Base-by-base conservation (phyloP, 129 eudicot genomes). In the Chrysanthemum makinoi region DNA sequence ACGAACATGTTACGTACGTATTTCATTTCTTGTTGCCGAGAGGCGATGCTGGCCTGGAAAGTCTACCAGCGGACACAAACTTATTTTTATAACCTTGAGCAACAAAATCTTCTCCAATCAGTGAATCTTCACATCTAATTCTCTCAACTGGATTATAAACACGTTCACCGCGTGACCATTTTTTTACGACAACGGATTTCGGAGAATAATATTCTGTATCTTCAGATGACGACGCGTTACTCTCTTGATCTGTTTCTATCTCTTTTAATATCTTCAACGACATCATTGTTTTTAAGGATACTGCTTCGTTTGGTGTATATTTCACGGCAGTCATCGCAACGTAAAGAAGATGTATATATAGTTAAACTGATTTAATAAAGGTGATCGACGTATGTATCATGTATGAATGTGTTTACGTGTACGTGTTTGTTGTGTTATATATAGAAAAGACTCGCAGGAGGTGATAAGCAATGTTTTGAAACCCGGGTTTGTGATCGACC, bases 1-100 rank as follows among this genome's bases (percentile, higher is more conserved):
- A 70, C 72, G 39, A 52, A 82, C 76, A 63, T 51, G 18, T 22
- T n/a, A n/a, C n/a, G n/a, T 43, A 5, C 7, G 9, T 2, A 24
- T 72, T 76, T 73, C 73, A 16, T 50, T 58, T 65, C 62, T 82
- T 80, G 70, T 66, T 66, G 63, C 90, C 43, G 59, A 85, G 95
- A 53, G 90, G 90, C 15, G 95, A 88, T 16, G 88, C 78, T 28
- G 90, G 84, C 70, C 86, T 44, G 5, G 71, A 15, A 12, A 79
- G 52, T 14, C 46, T 46, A 72, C 44, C 30, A 22, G 47, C 33
- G 9, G 13, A 33, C 16, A 39, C 75, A 14, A 57, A 43, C 49
- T 67, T 59, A 64, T 62, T 6, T 16, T 5, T 35, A 35, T 6
- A 39, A 39, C 46, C 46, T 39, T 39, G 9, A 39, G 7, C 46